Evolutionary conservation across 1,284 basidiomycete species (phyloP), one percentile per base, ranked within the genome.

Genomic region (Naganishia liquefaciens): DNA sequence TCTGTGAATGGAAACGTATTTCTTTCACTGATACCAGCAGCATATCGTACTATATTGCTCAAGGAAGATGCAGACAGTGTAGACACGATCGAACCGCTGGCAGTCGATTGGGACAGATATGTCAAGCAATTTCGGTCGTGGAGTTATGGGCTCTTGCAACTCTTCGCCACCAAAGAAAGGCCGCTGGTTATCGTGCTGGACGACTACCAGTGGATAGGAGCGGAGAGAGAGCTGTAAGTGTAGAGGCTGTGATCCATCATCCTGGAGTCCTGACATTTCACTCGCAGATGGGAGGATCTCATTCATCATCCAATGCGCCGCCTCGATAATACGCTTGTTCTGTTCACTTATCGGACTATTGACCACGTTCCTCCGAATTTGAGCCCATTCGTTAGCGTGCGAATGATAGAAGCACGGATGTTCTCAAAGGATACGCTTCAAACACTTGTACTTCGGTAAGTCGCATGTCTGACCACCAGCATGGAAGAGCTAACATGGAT

Each of bases 171-270:
- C 1, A 43, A 57, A 0, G 10, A 51, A 0, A 68, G 75, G 3
- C 77, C 77, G 0, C 67, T 79, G 9, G 62, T 79, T 2, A 68
- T 78, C 10, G 37, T 76, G 15, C 43, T 78, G 23, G 76, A 78
- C 65, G 76, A 79, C 54, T 68, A 71, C 4, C 76, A 79, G 55
- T 78, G 76, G 76, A 66, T 76, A 27, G 65, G 70, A 0, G 44
- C 61, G 2, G 72, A 73, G 19, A 75, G 77, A 33, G 27, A 25
- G 15, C 33, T 60, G 57, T 60, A 21, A 60, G 57, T 60, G 6
- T 21, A 19, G 28, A 33, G 6, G 4, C 28, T 28, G 13, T 10
- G 37, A 21, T 10, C 3, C 5, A 47, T n/a, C 1, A 19, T n/a
- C 9, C 9, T 5, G 19, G 5, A 19, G 11, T 5, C 46, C 15